Evolutionary conservation across 2,329 filamentous ascomycete genomes (phyloP), one percentile per base, ranked within the genome.

Genomic region (Aspergillus spinulosporus): DNA sequence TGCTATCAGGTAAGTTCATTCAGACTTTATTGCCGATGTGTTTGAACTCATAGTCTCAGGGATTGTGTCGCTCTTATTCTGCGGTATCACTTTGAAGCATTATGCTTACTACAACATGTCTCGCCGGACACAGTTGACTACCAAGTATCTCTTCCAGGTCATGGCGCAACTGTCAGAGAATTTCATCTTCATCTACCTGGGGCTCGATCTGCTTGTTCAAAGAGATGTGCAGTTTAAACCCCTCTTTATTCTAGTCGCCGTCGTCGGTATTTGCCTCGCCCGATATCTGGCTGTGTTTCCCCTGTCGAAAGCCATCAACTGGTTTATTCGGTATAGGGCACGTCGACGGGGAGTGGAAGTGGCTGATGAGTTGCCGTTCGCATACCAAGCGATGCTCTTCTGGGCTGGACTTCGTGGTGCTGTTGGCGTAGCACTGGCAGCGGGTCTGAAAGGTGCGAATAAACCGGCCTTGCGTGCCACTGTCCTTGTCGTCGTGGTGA

Each of bases 101-200:
- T 99, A 99, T 69, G 94, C 94, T 60, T 99, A 99, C 77, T 97
- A 97, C 82, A 99, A 99, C 79, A 99, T 99, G 94, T 99, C 94
- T 31, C 87, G 94, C 48, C 88, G 94, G 60, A 97, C 94, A 1
- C 94, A 99, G 72, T 86, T 99, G 61, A 96, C 94, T 12, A 99
- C 94, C 51, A 99, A 99, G 74, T 99, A 96, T 76, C 83, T 97
- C 56, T 99, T 99, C 78, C 91, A 96, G 72, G 88, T 96, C 60
- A 87, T 95, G 65, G 90, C 94, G 3, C 94, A 99, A 74, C 78
- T 99, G 45, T 96, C 93, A 0, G 94, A 99, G 76, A 99, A 99
- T 74, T 99, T 99, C 72, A 99, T 99, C 74, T 99, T 99, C 78
- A 99, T 99, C 73, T 99, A 99, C 70, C 85, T 99, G 0, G 94